A percentile compares a stretch with the other conserved stretches of the same genome.
These are phyloP conservation scores for Fagopyrum esculentum DNA, from an alignment of 148 eudicot species.

Conservation along the genomic window DNA sequence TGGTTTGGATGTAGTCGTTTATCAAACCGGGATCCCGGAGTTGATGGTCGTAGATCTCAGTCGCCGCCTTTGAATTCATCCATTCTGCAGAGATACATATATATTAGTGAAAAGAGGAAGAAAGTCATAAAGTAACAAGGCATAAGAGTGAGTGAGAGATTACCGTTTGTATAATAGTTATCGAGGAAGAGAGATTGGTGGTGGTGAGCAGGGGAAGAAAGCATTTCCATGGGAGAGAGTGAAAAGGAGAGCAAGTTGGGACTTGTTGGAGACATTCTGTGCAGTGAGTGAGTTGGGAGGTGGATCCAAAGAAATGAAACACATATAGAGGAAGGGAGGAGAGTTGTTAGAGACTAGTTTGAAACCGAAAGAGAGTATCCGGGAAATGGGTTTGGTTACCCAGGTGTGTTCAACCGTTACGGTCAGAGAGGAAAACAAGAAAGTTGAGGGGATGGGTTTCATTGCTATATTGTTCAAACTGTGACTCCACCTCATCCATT, in stretches of 20 bases:
- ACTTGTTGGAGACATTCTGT: not conserved
- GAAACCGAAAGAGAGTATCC: not conserved
- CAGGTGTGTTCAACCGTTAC: not conserved
- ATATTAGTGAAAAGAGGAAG: not conserved
- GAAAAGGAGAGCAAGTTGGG: not conserved
- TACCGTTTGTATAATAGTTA: not conserved
- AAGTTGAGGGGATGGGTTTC: not conserved
- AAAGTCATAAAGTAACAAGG: too few species aligned
- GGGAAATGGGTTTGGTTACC: not conserved
- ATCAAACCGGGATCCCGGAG: constrained; percentile 6
- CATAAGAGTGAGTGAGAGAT: too few species aligned
- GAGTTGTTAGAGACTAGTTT: not conserved
- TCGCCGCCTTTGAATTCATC: constrained; percentile 27
- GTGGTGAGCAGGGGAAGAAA: not conserved
- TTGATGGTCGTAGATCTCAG: constrained; percentile 14
- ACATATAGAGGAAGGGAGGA: not conserved
- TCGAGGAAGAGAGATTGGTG: not conserved
- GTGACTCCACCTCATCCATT: too few species aligned
- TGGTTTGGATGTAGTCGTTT: constrained; percentile 10
- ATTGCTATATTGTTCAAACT: too few species aligned
- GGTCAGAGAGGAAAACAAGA: not conserved
- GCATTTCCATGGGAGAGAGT: not conserved
- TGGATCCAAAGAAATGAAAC: not conserved
- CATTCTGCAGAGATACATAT: constrained; percentile 40
- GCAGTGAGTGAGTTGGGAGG: not conserved